A percentile compares a stretch with the other conserved stretches of the same genome.
Conservation (phyloP, 176 grass and related monocot species). For the Rhynchospora breviuscula region DNA sequence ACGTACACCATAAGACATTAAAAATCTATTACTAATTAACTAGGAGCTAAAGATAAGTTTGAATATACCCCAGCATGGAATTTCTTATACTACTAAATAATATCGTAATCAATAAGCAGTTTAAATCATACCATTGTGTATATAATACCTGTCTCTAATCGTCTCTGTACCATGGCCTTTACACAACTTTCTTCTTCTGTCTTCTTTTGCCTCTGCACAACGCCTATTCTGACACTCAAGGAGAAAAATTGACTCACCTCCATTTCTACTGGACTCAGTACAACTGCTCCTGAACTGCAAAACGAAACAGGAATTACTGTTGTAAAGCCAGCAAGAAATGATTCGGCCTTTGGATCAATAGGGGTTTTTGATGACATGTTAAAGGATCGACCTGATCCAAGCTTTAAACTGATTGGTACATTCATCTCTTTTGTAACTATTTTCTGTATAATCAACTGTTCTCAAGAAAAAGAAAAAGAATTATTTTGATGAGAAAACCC, state of each 20-base stretch:
- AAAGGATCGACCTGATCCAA: background rate
- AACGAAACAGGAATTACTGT: background rate
- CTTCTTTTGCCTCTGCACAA: background rate
- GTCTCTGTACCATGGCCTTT: background rate
- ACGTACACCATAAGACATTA: too few relatives aligned
- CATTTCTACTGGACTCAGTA: background rate
- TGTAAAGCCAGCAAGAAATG: background rate
- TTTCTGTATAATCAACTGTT: too few relatives aligned
- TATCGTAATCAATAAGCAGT: too few relatives aligned
- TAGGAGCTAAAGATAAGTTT: too few relatives aligned
- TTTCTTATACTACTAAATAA: too few relatives aligned
- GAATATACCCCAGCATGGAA: too few relatives aligned
- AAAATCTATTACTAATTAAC: too few relatives aligned
- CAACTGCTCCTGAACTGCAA: background rate
- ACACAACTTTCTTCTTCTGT: background rate
- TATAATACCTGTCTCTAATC: too few relatives aligned
- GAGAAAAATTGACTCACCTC: background rate
- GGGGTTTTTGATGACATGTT: background rate
- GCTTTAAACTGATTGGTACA: background rate
- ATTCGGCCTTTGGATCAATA: background rate
- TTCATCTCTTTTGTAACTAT: too few relatives aligned
- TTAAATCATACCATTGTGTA: too few relatives aligned
- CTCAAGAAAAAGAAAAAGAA: too few relatives aligned
- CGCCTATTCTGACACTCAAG: background rate
- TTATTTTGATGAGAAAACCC: too few relatives aligned